Evolutionary conservation across 2,329 filamentous ascomycete genomes (phyloP).

Genomic region (Colletotrichum kahawae): DNA sequence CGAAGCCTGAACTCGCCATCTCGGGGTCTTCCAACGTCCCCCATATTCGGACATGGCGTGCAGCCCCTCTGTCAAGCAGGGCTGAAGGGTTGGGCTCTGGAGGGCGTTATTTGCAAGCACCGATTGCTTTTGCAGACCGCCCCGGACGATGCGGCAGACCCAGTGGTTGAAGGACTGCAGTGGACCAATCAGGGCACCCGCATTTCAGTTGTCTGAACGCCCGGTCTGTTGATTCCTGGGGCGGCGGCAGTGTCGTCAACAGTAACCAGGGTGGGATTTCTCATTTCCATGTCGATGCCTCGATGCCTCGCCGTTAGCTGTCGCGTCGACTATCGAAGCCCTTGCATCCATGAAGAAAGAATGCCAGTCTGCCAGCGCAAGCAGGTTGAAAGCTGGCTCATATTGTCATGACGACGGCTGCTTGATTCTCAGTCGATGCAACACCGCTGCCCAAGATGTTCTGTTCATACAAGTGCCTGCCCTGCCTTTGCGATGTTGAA

Average conservation of each 20-base stretch:
- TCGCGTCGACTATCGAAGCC: background rate
- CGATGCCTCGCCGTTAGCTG: background rate
- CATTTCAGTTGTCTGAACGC: background rate
- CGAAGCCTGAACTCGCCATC: background rate
- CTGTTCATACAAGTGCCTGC: background rate
- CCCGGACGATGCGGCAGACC: background rate
- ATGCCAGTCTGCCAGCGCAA: background rate
- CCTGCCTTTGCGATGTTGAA: background rate
- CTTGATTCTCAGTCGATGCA: background rate
- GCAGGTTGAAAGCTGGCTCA: background rate
- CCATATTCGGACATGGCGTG: background rate
- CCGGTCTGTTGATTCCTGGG: background rate
- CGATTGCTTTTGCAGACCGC: conserved; percentile 1
- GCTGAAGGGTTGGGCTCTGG: background rate
- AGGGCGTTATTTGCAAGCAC: background rate
- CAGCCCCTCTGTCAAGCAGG: background rate
- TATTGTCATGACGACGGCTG: background rate
- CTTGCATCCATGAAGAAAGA: background rate
- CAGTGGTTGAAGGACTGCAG: background rate
- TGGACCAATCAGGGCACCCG: background rate
- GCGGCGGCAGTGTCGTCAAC: background rate
- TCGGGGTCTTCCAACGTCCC: background rate
- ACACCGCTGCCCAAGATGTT: background rate
- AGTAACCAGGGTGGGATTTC: conserved; percentile 1
- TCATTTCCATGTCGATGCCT: conserved; percentile 13